Evolutionary conservation across 768 basidiomycete genomes (phyloP).

Genomic region (Candolleomyces aberdarensis): DNA sequence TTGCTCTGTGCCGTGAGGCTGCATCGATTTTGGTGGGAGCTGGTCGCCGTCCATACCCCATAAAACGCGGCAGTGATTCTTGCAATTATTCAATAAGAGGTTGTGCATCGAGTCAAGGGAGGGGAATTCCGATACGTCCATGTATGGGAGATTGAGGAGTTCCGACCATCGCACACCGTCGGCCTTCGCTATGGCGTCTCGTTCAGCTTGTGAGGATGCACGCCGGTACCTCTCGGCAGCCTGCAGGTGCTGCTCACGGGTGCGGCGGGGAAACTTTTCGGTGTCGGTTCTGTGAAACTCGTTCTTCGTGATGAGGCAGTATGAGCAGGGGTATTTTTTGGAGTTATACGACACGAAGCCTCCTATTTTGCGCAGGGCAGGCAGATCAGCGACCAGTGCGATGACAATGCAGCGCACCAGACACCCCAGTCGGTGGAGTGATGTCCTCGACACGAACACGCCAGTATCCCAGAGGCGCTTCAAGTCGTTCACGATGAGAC

Average conservation of each 20-base stretch:
- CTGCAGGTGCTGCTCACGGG: neutral
- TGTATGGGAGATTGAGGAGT: neutral
- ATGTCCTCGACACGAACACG: conserved; percentile 18
- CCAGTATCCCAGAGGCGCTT: conserved; percentile 25
- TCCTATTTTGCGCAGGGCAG: conserved; percentile 23
- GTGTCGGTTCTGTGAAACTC: neutral
- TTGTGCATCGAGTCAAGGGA: neutral
- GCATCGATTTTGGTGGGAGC: neutral
- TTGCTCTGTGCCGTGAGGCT: neutral
- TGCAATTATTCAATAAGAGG: neutral
- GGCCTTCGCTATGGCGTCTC: neutral
- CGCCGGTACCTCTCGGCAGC: neutral
- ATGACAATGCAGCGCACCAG: conserved; percentile 21
- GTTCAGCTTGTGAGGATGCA: neutral
- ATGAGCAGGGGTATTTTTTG: conserved; percentile 5
- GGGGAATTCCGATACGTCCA: neutral
- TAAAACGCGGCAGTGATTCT: neutral
- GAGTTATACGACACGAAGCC: conserved; percentile 17
- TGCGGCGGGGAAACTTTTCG: neutral
- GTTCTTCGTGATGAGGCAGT: neutral
- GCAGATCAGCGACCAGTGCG: conserved; percentile 32
- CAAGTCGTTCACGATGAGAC: conserved; percentile 31
- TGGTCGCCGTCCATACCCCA: neutral
- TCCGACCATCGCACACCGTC: neutral
- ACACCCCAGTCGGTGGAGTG: conserved; percentile 14